Percentiles rank a stretch among this genome's conserved stretches.
phyloP scores from a whole-genome alignment of 768 basidiomycete genomes.

The Ramaria sp. region DNA sequence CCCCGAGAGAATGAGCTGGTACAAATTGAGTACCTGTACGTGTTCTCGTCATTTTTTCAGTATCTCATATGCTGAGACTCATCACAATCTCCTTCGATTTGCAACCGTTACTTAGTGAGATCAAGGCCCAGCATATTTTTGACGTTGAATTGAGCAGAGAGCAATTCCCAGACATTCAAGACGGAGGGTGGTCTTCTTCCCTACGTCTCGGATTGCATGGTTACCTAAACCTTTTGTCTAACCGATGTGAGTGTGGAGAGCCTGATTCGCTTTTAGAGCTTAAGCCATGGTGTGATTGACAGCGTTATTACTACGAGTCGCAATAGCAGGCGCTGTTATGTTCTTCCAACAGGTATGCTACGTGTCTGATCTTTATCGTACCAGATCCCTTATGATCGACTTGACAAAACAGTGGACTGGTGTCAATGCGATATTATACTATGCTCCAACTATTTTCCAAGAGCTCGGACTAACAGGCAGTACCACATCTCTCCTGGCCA shows the following conservation, averaged over 20 bases:
- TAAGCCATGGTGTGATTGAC: background rate
- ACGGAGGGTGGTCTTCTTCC: constrained; percentile 43
- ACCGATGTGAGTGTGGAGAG: constrained; percentile 25
- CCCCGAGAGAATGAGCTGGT: constrained; percentile 53
- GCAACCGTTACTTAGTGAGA: constrained; percentile 34
- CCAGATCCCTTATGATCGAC: background rate
- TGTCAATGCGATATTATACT: constrained; percentile 47
- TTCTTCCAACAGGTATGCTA: constrained; percentile 78
- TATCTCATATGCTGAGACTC: no score
- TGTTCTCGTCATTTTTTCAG: constrained; percentile 5
- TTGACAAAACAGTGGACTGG: constrained; percentile 20
- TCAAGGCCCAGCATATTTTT: constrained; percentile 63
- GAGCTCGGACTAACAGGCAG: constrained; percentile 51
- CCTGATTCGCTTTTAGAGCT: background rate
- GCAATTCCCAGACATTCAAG: constrained; percentile 55
- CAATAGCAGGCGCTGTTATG: constrained; percentile 51
- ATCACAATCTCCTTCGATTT: background rate
- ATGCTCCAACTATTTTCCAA: constrained; percentile 62
- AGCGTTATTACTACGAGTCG: constrained; percentile 54
- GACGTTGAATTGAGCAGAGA: constrained; percentile 52
- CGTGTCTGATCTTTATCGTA: constrained; percentile 19
- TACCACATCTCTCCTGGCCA: constrained; percentile 44
- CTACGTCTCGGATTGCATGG: constrained; percentile 51
- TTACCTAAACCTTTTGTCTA: constrained; percentile 51
- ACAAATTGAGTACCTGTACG: constrained; percentile 64